These are phyloP conservation scores for Senna siamea DNA, from an alignment of 306 rosid genomes.

Conservation along the genomic window DNA sequence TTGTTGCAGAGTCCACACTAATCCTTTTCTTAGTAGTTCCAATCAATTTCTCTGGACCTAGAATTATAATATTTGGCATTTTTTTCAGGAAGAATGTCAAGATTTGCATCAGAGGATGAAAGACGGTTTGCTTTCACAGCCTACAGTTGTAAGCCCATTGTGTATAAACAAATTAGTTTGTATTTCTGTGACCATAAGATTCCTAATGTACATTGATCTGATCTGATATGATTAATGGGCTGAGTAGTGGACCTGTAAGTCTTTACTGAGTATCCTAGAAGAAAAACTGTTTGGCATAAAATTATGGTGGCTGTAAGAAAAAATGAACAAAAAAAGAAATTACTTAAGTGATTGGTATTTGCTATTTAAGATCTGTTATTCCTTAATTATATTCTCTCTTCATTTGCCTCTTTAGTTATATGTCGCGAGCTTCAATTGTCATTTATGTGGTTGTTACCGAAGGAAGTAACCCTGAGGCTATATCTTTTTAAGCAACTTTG, in stretches of 20 bases:
- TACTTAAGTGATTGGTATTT: background rate
- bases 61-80: constrained; percentile 23
- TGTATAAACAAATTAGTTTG: constrained; percentile 33
- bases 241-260: too few relatives aligned
- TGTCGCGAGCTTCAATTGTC: background rate
- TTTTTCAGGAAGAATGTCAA: constrained; percentile 80
- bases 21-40: constrained; percentile 12
- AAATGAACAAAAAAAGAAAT: background rate
- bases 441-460: background rate
- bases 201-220: too few relatives aligned
- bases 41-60: constrained; percentile 19
- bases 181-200: background rate
- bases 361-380: background rate
- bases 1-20: constrained; percentile 12
- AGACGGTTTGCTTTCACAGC: constrained; percentile 63
- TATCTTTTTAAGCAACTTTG: too few relatives aligned
- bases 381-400: background rate
- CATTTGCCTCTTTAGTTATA: background rate
- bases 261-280: too few relatives aligned
- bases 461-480: background rate
- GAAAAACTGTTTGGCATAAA: background rate
- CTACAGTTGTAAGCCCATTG: constrained; percentile 66
- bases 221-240: too few relatives aligned
- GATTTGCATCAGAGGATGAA: constrained; percentile 63
- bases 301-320: constrained; percentile 14